phyloP scores from a whole-genome alignment of 768 basidiomycete genomes.

The Fibroporia radiculosa region DNA sequence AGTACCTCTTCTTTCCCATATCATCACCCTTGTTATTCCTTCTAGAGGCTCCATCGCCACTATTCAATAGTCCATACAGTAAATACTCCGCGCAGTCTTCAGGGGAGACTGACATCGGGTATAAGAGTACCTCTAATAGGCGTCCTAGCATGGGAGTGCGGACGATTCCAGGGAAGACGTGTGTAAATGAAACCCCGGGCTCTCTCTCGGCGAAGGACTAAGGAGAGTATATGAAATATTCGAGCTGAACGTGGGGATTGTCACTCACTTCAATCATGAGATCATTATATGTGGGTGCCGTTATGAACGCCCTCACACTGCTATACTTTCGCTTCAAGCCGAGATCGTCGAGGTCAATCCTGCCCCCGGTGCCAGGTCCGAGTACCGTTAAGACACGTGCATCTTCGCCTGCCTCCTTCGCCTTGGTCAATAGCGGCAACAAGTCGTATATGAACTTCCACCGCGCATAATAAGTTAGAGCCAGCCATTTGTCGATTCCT shows the following conservation, averaged over 20 bases:
- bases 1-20: slow-evolving; percentile 7
- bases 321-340: slow-evolving; percentile 40
- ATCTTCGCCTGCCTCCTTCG: slow-evolving; percentile 38
- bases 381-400: slow-evolving; percentile 42
- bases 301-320: slow-evolving; percentile 23
- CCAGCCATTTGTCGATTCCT: slow-evolving; percentile 34
- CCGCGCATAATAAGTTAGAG: slow-evolving; percentile 43
- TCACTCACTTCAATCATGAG: slow-evolving; percentile 40
- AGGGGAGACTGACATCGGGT: slow-evolving; percentile 3
- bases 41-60: slow-evolving; percentile 3
- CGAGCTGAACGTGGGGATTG: background rate
- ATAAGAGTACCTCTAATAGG: background rate
- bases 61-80: slow-evolving; percentile 11
- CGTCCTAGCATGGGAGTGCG: slow-evolving; percentile 19
- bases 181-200: slow-evolving; percentile 35
- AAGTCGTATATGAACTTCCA: slow-evolving; percentile 42
- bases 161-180: slow-evolving; percentile 34
- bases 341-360: slow-evolving; percentile 39
- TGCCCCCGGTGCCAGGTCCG: slow-evolving; percentile 25
- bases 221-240: background rate
- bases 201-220: slow-evolving; percentile 32
- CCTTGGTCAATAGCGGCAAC: slow-evolving; percentile 34
- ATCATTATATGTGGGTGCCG: slow-evolving; percentile 41
- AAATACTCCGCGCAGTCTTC: slow-evolving; percentile 13
- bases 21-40: slow-evolving; percentile 10